These are phyloP conservation scores for Rhodosorus marinus DNA, from an alignment of 23 red algal species.

Conservation along the genomic window DNA sequence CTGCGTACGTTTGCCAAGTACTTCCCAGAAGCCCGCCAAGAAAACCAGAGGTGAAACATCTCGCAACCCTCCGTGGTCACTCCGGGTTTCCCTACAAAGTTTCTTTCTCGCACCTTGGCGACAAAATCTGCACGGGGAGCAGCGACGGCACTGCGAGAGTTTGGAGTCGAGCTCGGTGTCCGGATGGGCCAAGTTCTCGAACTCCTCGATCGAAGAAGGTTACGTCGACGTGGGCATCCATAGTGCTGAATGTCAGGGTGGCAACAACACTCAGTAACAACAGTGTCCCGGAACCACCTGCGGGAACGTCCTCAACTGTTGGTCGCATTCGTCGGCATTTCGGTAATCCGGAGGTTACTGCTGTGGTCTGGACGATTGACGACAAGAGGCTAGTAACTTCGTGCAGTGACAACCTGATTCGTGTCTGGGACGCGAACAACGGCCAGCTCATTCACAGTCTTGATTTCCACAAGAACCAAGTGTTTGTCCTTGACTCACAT, in stretches of 20 bases:
- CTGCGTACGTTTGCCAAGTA: conserved; percentile 44
- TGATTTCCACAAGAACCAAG: conserved; percentile 20
- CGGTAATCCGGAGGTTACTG: too few species aligned
- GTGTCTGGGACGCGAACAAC: conserved; percentile 43
- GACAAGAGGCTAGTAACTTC: conserved; percentile 45
- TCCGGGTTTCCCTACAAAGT: conserved; percentile 34
- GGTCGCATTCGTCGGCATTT: too few species aligned
- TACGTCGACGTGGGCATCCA: conserved; percentile 37
- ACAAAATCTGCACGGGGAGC: conserved; percentile 38
- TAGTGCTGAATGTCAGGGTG: conserved; percentile 31
- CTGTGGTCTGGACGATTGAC: conserved; percentile 41
- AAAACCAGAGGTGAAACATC: conserved; percentile 1
- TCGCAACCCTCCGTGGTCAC: conserved; percentile 48
- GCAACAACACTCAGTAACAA: too few species aligned
- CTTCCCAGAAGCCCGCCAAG: neutral
- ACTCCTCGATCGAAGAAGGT: too few species aligned
- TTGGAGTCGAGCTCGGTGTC: conserved; percentile 17
- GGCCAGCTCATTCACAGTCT: conserved; percentile 24
- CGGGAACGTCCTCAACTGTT: too few species aligned
- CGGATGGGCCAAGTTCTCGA: too few species aligned
- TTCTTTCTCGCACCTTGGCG: conserved; percentile 34
- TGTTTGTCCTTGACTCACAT: conserved; percentile 56
- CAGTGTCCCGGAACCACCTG: too few species aligned
- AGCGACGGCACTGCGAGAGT: conserved; percentile 50
- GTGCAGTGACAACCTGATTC: conserved; percentile 39